These are phyloP conservation scores for Rubus parviflorus DNA, from an alignment of 306 rosid species.

Conservation along the genomic window DNA sequence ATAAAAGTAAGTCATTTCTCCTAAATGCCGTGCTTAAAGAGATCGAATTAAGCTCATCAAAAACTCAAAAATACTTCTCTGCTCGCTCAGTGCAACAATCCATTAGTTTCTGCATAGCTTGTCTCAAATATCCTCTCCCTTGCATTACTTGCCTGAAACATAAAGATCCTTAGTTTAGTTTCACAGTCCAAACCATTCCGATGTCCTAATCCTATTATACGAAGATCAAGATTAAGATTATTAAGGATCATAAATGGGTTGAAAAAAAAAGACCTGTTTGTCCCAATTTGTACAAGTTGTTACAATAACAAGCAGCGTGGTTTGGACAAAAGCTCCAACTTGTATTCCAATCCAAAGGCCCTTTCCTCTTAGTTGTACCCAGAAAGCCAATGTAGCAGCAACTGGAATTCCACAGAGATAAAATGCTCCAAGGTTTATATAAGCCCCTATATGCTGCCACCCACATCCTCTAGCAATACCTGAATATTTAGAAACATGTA, in stretches of 20 bases:
- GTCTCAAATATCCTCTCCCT: conserved; percentile 40
- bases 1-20: background rate
- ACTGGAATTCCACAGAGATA: conserved; percentile 75
- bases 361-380: conserved; percentile 46
- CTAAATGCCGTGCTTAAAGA: background rate
- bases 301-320: conserved; percentile 39
- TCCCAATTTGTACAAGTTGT: conserved; percentile 58
- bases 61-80: background rate
- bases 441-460: conserved; percentile 73
- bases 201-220: too few relatives aligned
- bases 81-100: background rate
- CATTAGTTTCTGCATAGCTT: background rate
- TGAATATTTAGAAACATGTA: conserved; percentile 14
- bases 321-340: conserved; percentile 53
- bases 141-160: conserved; percentile 30
- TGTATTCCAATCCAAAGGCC: conserved; percentile 87
- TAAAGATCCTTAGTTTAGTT: background rate
- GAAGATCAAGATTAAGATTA: background rate
- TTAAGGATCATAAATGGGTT: background rate
- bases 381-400: conserved; percentile 54
- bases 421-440: conserved; percentile 62
- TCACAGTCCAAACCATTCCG: background rate
- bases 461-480: conserved; percentile 82
- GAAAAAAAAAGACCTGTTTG: conserved; percentile 39
- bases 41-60: background rate